Evolutionary conservation across 805 yeast genomes (phyloP), one percentile per base, ranked within the genome.

Genomic region (Ogataea siamensis): DNA sequence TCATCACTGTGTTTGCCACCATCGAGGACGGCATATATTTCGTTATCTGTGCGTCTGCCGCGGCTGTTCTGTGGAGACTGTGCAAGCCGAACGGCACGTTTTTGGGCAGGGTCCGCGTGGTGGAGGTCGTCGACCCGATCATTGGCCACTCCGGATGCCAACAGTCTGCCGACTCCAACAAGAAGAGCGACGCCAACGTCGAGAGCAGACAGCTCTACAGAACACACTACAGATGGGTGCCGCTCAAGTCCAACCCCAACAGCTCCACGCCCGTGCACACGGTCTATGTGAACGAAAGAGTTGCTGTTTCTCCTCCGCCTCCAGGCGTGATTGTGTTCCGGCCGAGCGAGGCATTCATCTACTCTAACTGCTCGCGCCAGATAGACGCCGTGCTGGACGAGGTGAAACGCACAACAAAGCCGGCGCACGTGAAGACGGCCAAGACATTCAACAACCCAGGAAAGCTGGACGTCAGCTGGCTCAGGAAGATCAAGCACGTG

Each of bases 391-490:
- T 89, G 12, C 66, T 78, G 32, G 89, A 83, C 43, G 80, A 81
- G 49, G 80, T 84, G 25, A 79, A 78, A 57, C 59, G 64, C 28
- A 39, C 55, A 7, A 85, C 95, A 2, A 73, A 73, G 50, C 74
- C 83, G 36, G 88, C 88, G 19, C 56, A 34, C 60, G 51, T 40
- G 55, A 67, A 50, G 49, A 67, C 41, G 54, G 65, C 19, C 78
- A 83, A 28, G 81, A 82, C 95, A 13, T 89, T 96, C 95, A 88
- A 88, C 57, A 91, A 88, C 54, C 88, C 88, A 10, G 94, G 94
- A 46, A 85, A 72, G 27, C 63, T 71, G 45, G 58, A 54, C 30
- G 62, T 68, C 58, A 60, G 50, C 5, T 49, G 67, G 47, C 35
- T 38, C 32, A 42, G 34, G 42, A 51, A 17, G 45, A 6, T 26